Evolutionary conservation across 2,329 filamentous ascomycete genomes (phyloP).

Genomic region (Nannizziopsis barbatae): DNA sequence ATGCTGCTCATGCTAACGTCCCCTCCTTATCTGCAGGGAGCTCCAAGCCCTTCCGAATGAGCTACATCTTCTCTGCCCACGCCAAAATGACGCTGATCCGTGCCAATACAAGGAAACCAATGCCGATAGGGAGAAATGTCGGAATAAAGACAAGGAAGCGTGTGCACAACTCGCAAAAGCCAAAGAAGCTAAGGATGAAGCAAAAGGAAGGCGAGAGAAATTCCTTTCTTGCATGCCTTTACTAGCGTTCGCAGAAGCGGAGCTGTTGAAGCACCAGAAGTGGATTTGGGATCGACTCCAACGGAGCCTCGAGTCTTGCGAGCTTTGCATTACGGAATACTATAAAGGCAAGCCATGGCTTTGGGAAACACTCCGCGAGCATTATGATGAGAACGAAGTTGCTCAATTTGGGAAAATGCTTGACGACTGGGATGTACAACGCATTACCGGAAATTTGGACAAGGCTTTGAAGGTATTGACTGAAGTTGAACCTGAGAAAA

Average conservation of each 20-base stretch:
- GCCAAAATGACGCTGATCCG: slow-evolving; percentile 49
- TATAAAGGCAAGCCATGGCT: slow-evolving; percentile 56
- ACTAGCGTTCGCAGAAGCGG: slow-evolving; percentile 53
- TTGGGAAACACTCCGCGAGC: slow-evolving; percentile 51
- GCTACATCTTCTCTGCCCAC: slow-evolving; percentile 58
- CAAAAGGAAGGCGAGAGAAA: slow-evolving; percentile 46
- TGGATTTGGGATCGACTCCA: slow-evolving; percentile 51
- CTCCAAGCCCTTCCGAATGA: slow-evolving; percentile 36
- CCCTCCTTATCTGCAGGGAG: slow-evolving; percentile 24
- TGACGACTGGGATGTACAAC: slow-evolving; percentile 48
- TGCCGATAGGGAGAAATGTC: slow-evolving; percentile 2
- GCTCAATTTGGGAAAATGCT: slow-evolving; percentile 46
- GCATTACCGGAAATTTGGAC: slow-evolving; percentile 51
- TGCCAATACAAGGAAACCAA: slow-evolving; percentile 51
- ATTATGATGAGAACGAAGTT: slow-evolving; percentile 38
- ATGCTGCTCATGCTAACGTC: slow-evolving; percentile 5
- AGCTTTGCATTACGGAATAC: slow-evolving; percentile 62
- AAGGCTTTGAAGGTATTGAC: slow-evolving; percentile 46
- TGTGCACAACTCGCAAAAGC: slow-evolving; percentile 25
- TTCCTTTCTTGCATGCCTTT: slow-evolving; percentile 59
- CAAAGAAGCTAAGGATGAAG: slow-evolving; percentile 42
- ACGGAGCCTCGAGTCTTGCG: slow-evolving; percentile 50
- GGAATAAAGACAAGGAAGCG: slow-evolving; percentile 34
- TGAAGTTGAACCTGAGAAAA: slow-evolving; percentile 39
- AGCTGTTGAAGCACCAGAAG: slow-evolving; percentile 48